Percentiles rank a stretch among this genome's conserved stretches.
Conservation (phyloP, 768 basidiomycete species). For the Suillus subluteus region DNA sequence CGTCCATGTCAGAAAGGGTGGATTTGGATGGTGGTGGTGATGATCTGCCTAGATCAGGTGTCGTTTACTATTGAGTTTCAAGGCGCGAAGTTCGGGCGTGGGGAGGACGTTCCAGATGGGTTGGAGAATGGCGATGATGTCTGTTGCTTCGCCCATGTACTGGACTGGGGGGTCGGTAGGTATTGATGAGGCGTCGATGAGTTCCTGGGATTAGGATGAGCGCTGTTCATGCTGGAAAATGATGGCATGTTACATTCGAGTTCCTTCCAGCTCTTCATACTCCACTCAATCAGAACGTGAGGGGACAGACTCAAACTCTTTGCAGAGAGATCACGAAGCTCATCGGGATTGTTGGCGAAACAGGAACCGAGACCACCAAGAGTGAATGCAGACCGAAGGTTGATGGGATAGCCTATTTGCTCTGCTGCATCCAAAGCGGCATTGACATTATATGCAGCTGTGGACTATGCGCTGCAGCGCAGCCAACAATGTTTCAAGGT, state of each 20-base stretch:
- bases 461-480: too few relatives aligned
- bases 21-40: slow-evolving; percentile 22
- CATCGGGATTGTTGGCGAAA: too few relatives aligned
- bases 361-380: too few relatives aligned
- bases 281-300: too few relatives aligned
- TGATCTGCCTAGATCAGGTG: slow-evolving; percentile 42
- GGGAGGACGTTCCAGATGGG: slow-evolving; percentile 85
- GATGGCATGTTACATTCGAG: slow-evolving; percentile 22
- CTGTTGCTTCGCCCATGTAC: slow-evolving; percentile 49
- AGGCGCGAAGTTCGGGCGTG: slow-evolving; percentile 78
- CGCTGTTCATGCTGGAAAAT: slow-evolving; percentile 6
- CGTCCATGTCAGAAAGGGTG: slow-evolving; percentile 72
- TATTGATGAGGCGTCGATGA: slow-evolving; percentile 22
- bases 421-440: too few relatives aligned
- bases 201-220: slow-evolving; percentile 23
- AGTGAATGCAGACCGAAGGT: too few relatives aligned
- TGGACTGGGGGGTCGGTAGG: slow-evolving; percentile 31
- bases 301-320: too few relatives aligned
- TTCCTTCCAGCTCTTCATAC: too few relatives aligned
- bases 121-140: slow-evolving; percentile 63
- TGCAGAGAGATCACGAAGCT: too few relatives aligned
- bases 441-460: too few relatives aligned
- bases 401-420: too few relatives aligned
- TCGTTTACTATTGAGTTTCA: slow-evolving; percentile 55
- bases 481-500: too few relatives aligned